Conservation (phyloP, 2,329 filamentous ascomycete species). For the Dryadomyces sulphureus region DNA sequence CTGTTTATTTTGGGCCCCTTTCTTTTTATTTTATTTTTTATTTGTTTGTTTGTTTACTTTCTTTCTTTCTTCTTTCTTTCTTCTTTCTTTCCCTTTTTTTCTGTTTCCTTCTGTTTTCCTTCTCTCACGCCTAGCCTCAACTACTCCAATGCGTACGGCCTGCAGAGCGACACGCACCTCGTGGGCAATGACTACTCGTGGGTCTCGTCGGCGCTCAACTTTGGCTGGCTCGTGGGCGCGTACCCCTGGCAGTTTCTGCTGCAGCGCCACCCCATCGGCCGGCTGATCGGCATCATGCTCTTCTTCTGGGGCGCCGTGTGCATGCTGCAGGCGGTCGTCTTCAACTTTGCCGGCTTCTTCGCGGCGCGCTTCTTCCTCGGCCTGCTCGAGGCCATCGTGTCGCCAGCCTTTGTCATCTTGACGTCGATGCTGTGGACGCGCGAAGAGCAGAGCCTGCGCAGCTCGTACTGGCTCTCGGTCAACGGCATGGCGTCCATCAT, state of each 20-base stretch:
- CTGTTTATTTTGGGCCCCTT: background rate
- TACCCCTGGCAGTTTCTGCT: slow-evolving; percentile 25
- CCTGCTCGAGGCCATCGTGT: slow-evolving; percentile 25
- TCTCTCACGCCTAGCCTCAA: slow-evolving; percentile 13
- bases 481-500: slow-evolving; percentile 17
- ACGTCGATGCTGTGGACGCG: slow-evolving; percentile 23
- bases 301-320: slow-evolving; percentile 22
- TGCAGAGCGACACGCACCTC: slow-evolving; percentile 25
- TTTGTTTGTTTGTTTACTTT: background rate
- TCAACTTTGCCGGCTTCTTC: slow-evolving; percentile 20
- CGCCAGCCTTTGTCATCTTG: slow-evolving; percentile 22
- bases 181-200: slow-evolving; percentile 26
- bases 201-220: slow-evolving; percentile 27
- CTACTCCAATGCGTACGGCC: slow-evolving; percentile 25
- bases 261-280: slow-evolving; percentile 25
- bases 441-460: slow-evolving; percentile 21
- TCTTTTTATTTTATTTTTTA: background rate
- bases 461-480: slow-evolving; percentile 19
- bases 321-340: slow-evolving; percentile 17
- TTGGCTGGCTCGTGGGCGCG: slow-evolving; percentile 25
- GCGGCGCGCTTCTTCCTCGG: slow-evolving; percentile 23
- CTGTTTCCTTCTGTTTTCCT: background rate
- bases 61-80: no score
- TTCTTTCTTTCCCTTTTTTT: background rate
- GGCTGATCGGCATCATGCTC: slow-evolving; percentile 27